Base-by-base conservation (phyloP, 805 yeast species). In the Kluyveromyces aestuarii region DNA sequence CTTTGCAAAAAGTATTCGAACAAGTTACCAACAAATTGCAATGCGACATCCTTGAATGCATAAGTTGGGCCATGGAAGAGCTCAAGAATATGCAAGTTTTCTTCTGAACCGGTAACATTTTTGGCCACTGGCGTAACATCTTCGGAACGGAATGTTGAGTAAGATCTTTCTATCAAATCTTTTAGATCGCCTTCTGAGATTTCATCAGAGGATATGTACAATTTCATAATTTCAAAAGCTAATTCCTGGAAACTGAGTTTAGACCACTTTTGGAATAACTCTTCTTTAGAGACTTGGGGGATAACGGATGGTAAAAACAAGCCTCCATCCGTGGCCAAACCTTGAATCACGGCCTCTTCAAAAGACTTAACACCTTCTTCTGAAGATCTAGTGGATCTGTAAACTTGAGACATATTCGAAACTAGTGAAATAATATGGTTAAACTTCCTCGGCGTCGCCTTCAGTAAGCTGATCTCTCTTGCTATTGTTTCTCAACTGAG, bases 31-130 rank as follows among this genome's bases (percentile, higher is more conserved):
- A 93, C 95, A 68, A 93, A 91, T 69, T 93, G 99, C 63, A 93
- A 77, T 5, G 99, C 99, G 55, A 93, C 99, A 67, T 93, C 99
- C 70, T 93, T 93, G 76, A 93, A 93, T 14, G 99, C 99, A 63
- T 91, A 93, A 4, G 99, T 93, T 55, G 99, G 99, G 37, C 99
- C 99, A 64, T 93, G 99, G 81, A 93, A 93, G 51, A 93, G 75
- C 70, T 93, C 99, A 61, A 93, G 75, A 48, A 93, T 71, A 64
- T 87, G 84, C 52, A 91, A 71, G 50, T 80, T 76, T 44, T 78
- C 72, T 49, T 72, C 61, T 41, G 72, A 72, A 55, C 82, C 81
- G 51, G 85, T 77, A 46, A 84, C 73, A 39, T 70, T 63, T 39
- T 68, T 67, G 35, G 73, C 78, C 44, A 89, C 68, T 25, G 99